A percentile compares a stretch with the other conserved stretches of the same genome.
Evolutionary conservation across 2,329 filamentous ascomycete genomes (phyloP).

Genomic region (Alternaria arbusti): DNA sequence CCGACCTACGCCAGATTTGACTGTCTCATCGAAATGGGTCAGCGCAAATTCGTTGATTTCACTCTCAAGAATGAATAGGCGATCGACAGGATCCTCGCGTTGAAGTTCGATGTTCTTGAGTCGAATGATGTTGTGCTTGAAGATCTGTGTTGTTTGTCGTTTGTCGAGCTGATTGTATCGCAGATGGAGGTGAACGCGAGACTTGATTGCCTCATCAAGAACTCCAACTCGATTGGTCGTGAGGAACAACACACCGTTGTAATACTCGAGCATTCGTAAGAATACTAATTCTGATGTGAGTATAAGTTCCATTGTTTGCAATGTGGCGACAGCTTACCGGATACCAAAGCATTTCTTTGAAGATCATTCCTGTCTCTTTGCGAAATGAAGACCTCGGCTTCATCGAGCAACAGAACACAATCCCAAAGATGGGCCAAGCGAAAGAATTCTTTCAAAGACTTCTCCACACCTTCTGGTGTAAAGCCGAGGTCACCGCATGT

Average conservation of each 20-base stretch:
- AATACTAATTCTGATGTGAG: slow-evolving; percentile 5
- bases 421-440: not conserved
- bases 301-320: not conserved
- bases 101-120: not conserved
- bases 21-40: not conserved
- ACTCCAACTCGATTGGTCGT: slow-evolving; percentile 50
- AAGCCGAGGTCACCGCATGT: not conserved
- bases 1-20: not conserved
- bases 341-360: not conserved
- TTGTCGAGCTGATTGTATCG: not conserved
- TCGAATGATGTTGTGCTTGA: not conserved
- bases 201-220: slow-evolving; percentile 46
- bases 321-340: not conserved
- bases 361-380: not conserved
- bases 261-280: slow-evolving; percentile 51
- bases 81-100: not conserved
- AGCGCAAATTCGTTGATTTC: not conserved
- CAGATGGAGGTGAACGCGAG: not conserved
- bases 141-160: not conserved
- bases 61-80: not conserved
- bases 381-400: not conserved
- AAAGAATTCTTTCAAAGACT: not conserved
- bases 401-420: not conserved
- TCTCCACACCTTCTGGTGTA: not conserved
- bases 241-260: slow-evolving; percentile 51